phyloP scores from a whole-genome alignment of 768 basidiomycete genomes.

The Trametes elegans region DNA sequence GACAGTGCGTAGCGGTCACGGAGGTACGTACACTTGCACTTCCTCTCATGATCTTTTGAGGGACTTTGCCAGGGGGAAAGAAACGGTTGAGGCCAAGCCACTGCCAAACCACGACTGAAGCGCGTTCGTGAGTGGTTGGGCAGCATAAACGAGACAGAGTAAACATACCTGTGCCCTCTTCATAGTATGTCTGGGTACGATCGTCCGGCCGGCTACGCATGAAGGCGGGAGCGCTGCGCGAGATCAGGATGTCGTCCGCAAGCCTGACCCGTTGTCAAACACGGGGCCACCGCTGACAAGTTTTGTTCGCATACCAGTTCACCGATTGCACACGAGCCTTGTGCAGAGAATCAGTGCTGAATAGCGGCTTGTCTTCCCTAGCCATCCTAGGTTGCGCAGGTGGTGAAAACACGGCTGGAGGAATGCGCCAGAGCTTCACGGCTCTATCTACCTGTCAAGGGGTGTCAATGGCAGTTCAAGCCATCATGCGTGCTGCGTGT shows the following conservation, averaged over 20 bases:
- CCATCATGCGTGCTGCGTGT: neutral
- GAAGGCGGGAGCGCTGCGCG: constrained; percentile 30
- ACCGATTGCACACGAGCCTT: constrained; percentile 63
- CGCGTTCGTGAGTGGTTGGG: constrained; percentile 3
- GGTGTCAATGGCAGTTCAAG: too few species aligned
- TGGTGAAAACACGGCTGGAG: constrained; percentile 36
- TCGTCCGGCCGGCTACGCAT: constrained; percentile 15
- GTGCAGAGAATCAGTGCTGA: constrained; percentile 65
- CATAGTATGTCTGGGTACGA: constrained; percentile 23
- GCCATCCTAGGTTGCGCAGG: constrained; percentile 19
- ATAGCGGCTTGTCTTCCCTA: constrained; percentile 75
- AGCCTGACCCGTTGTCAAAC: constrained; percentile 41
- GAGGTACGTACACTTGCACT: constrained; percentile 53
- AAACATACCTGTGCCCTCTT: constrained; percentile 24
- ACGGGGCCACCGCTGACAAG: too few species aligned
- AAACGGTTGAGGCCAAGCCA: constrained; percentile 69
- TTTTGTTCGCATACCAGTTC: constrained; percentile 49
- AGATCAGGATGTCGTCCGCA: constrained; percentile 41
- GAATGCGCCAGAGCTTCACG: constrained; percentile 74
- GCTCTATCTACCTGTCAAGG: constrained; percentile 59
- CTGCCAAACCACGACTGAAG: constrained; percentile 58
- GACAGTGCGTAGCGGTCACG: neutral
- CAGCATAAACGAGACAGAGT: neutral
- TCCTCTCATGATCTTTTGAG: constrained; percentile 47
- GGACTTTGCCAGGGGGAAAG: constrained; percentile 45